Evolutionary conservation across 2,329 filamentous ascomycete species (phyloP).

Genomic region (Colletotrichum euphorbiae): DNA sequence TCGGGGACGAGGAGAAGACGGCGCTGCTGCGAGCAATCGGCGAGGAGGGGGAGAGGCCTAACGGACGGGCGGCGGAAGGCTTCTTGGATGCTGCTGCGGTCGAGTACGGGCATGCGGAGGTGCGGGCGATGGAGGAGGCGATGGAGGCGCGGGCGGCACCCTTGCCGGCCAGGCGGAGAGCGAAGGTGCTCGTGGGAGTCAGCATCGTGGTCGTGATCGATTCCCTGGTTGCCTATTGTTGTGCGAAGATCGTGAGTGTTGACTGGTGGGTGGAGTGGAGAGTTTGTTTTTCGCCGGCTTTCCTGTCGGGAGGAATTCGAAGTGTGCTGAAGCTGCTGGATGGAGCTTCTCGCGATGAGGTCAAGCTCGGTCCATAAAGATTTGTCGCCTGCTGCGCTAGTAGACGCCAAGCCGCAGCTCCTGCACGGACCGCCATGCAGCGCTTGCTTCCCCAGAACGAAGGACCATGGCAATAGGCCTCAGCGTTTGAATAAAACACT

Average conservation of each 20-base stretch:
- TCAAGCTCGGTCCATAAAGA: conserved; percentile 38
- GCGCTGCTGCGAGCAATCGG: conserved; percentile 35
- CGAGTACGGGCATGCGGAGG: conserved; percentile 46
- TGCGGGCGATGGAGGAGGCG: conserved; percentile 35
- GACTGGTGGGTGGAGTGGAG: background rate
- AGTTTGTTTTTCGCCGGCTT: background rate
- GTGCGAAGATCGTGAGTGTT: background rate
- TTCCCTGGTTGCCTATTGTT: background rate
- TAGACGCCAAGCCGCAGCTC: conserved; percentile 21
- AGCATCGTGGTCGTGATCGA: conserved; percentile 43
- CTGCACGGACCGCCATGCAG: conserved; percentile 11
- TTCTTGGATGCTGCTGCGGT: conserved; percentile 38
- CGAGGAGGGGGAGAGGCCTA: conserved; percentile 31
- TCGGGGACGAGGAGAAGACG: conserved; percentile 40
- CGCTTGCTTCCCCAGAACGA: conserved; percentile 8
- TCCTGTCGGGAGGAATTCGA: conserved; percentile 19
- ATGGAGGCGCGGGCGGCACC: conserved; percentile 38
- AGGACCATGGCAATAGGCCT: background rate
- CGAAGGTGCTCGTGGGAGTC: conserved; percentile 47
- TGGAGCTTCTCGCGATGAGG: conserved; percentile 37
- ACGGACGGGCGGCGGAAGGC: conserved; percentile 35
- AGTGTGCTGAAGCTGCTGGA: conserved; percentile 28
- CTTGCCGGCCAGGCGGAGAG: conserved; percentile 47
- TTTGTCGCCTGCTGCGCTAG: conserved; percentile 25
- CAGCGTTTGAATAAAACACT: too few species aligned